Evolutionary conservation across 2,329 filamentous ascomycete species (phyloP), one percentile per base, ranked within the genome.

Genomic region (Xylariales sp.): DNA sequence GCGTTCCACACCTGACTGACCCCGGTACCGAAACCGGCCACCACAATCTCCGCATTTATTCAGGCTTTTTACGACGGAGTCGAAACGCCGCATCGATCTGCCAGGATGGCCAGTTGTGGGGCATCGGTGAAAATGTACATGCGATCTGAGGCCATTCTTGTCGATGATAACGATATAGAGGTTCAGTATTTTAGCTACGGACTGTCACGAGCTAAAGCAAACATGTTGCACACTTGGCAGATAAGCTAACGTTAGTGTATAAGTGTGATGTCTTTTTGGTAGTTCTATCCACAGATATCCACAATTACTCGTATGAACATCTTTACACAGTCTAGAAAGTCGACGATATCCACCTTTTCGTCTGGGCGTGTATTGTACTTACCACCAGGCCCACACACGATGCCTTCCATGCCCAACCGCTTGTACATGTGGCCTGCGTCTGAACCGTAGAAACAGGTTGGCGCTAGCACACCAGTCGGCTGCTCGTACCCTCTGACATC

Each of bases 221-320:
- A n/a, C n/a, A n/a, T n/a, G n/a, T n/a, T n/a, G n/a, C n/a, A n/a
- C n/a, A n/a, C n/a, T n/a, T n/a, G n/a, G n/a, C n/a, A n/a, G n/a
- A n/a, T n/a, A n/a, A n/a, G n/a, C n/a, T n/a, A n/a, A 5, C 19
- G 19, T 30, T 14, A 12, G 15, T 17, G 19, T 14, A 10, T 13
- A 4, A 18, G 6, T 10, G 29, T 13, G 5, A 4, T 18, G 10
- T 6, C 13, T 31, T 11, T 16, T 2, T 30, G 1, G 5, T n/a
- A 2, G 18, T 16, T 10, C 6, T 11, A 18, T 33, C 49, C 48
- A 32, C 51, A 53, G 8, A 53, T 37, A 27, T 54, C 50, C 30
- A 54, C 43, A 21, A 54, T 53, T 7, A 54, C 42, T 28, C 47
- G 38, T 38, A 54, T 51, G 29, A 54, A 53, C 40, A 52, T 52